Evolutionary conservation across 495 filamentous ascomycete genomes (phyloP).

Genomic region (Glonium stellatum): DNA sequence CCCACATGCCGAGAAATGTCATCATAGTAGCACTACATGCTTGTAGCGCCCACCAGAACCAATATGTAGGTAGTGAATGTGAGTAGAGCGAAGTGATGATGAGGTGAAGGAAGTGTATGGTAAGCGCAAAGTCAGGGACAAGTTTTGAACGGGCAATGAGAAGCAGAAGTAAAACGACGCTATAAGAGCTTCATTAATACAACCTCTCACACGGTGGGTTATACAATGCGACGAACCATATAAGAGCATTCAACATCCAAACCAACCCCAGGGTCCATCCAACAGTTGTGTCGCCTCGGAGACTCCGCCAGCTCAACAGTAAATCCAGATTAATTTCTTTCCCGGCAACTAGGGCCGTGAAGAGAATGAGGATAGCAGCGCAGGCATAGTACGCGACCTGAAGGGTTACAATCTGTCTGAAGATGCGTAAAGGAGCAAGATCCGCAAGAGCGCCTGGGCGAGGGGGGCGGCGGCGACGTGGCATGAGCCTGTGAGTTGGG

Average conservation of each 20-base stretch:
- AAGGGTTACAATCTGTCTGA: conserved; percentile 79
- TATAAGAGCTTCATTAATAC: conserved; percentile 28
- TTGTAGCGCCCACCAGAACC: conserved; percentile 86
- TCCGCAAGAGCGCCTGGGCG: conserved; percentile 73
- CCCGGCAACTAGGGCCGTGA: conserved; percentile 81
- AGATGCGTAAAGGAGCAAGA: conserved; percentile 76
- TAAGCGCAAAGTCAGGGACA: conserved; percentile 87
- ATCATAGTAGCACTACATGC: conserved; percentile 60
- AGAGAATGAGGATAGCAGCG: conserved; percentile 71
- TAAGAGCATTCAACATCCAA: conserved; percentile 70
- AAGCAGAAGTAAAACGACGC: conserved; percentile 68
- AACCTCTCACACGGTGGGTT: neutral
- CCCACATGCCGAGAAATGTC: conserved; percentile 73
- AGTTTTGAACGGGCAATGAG: conserved; percentile 83
- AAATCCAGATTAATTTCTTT: conserved; percentile 60
- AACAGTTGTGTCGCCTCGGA: conserved; percentile 82
- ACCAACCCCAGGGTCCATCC: conserved; percentile 88
- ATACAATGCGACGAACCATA: conserved; percentile 55
- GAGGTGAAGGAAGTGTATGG: conserved; percentile 82
- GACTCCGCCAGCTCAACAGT: conserved; percentile 70
- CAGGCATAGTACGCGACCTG: conserved; percentile 75
- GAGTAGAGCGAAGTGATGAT: conserved; percentile 70
- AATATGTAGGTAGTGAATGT: conserved; percentile 59
- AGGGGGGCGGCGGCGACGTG: conserved; percentile 68
- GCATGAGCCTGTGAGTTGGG: conserved; percentile 43